Evolutionary conservation across 2,329 filamentous ascomycete genomes (phyloP), one percentile per base, ranked within the genome.

Genomic region (Aquanectria penicillioides): DNA sequence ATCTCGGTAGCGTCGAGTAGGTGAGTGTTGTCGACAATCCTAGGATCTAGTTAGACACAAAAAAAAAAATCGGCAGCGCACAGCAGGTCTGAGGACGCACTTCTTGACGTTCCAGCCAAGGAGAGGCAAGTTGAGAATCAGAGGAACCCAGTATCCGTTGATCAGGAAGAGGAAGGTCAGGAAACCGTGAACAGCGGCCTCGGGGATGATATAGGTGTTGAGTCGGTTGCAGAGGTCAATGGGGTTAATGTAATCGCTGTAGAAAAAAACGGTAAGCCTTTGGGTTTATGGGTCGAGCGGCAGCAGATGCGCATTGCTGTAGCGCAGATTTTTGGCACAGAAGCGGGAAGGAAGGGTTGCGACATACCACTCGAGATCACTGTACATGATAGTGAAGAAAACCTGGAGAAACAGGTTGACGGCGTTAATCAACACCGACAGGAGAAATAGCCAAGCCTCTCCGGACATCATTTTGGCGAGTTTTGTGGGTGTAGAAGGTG

Each of bases 341-440:
- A 55, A 20, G 52, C 31, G 46, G 53, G 36, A 63, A 51, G 52
- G 58, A 13, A 36, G 25, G 51, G 40, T 43, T 34, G 51, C 49
- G 46, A 84, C 92, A 74, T 83, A 97, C 94, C 95, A 99, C 90
- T 99, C 95, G 73, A 99, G 82, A 86, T 99, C 95, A 80, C 93
- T 97, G 83, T 98, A 99, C 96, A 99, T 99, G 76, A 99, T 99
- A 58, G 95, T 99, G 84, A 99, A 99, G 87, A 99, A 99, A 72
- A 99, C 95, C 83, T 99, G 96, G 57, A 99, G 86, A 81, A 99
- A 99, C 75, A 99, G 87, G 85, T 99, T 99, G 88, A 99, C 94
- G 83, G 95, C 95, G 84, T 99, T 99, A 85, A 99, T 96, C 77
- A 99, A 87, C 80, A 99, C 96, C 81, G 94, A 90, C 80, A 99